Conservation (phyloP, 176 grass and related monocot species). For the Triticum urartu region DNA sequence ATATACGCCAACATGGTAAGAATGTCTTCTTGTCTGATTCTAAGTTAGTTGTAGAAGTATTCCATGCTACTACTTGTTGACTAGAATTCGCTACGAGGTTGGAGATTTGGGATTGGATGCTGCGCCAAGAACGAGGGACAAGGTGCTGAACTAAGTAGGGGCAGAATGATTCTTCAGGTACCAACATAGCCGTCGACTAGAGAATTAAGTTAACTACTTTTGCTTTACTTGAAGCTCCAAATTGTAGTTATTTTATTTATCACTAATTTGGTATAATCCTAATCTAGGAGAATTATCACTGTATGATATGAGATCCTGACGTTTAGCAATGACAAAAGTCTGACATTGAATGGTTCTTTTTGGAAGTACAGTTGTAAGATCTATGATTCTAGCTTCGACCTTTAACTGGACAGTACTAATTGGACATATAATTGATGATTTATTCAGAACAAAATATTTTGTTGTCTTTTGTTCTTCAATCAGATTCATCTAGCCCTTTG, state of each 20-base stretch:
- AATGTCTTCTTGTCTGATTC: background rate
- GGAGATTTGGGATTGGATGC: constrained; percentile 76
- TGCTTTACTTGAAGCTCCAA: background rate
- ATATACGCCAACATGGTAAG: constrained; percentile 94
- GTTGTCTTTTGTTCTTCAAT: no score
- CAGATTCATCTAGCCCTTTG: background rate
- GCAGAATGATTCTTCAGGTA: no score
- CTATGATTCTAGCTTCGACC: background rate
- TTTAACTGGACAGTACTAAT: background rate
- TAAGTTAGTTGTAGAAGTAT: background rate
- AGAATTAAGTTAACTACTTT: background rate
- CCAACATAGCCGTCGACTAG: background rate
- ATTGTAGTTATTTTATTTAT: background rate
- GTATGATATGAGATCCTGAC: background rate
- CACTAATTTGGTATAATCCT: background rate
- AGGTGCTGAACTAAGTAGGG: no score
- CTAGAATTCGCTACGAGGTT: constrained; percentile 40
- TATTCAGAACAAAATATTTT: background rate
- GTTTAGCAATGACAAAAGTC: background rate
- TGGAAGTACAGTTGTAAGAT: background rate
- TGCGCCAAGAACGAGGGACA: no score
- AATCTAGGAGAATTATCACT: background rate
- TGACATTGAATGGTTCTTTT: background rate
- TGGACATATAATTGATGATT: background rate
- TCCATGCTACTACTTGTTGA: background rate